Evolutionary conservation across 768 basidiomycete genomes (phyloP).

Genomic region (Mycena rebaudengoi): DNA sequence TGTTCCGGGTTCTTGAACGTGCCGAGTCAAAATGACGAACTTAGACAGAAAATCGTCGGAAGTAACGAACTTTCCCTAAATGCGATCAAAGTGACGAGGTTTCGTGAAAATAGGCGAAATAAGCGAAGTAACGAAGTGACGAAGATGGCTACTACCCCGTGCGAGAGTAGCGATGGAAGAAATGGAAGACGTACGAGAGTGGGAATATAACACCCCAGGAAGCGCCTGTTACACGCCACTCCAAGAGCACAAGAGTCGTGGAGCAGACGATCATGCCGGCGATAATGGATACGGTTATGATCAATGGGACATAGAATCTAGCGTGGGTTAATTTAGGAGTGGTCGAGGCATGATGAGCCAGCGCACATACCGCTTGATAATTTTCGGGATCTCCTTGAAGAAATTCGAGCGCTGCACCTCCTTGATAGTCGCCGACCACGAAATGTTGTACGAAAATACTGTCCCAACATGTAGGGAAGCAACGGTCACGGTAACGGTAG

Average conservation of each 20-base stretch:
- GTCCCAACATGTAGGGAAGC: too few species aligned
- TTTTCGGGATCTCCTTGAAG: conserved; percentile 89
- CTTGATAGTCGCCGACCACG: conserved; percentile 71
- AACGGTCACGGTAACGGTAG: too few species aligned
- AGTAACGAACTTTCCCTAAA: too few species aligned
- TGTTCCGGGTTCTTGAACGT: too few species aligned
- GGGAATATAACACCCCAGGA: conserved; percentile 83
- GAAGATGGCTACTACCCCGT: too few species aligned
- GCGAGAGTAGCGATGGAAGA: too few species aligned
- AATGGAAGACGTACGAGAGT: conserved; percentile 61
- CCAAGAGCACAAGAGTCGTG: conserved; percentile 55
- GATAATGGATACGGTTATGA: conserved; percentile 61
- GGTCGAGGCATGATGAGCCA: conserved; percentile 31
- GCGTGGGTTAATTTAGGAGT: conserved; percentile 43
- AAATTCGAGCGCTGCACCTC: conserved; percentile 90
- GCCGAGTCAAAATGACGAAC: too few species aligned
- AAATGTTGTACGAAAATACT: conserved; percentile 63
- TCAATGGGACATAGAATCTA: conserved; percentile 65
- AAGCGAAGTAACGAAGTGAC: too few species aligned
- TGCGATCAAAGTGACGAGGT: too few species aligned
- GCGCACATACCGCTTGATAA: conserved; percentile 69
- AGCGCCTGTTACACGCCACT: conserved; percentile 63
- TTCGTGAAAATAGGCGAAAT: too few species aligned
- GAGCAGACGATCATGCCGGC: conserved; percentile 62
- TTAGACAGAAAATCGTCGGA: too few species aligned